phyloP scores from a whole-genome alignment of 2,329 filamentous ascomycete genomes.

The Sporothrix pallida region DNA sequence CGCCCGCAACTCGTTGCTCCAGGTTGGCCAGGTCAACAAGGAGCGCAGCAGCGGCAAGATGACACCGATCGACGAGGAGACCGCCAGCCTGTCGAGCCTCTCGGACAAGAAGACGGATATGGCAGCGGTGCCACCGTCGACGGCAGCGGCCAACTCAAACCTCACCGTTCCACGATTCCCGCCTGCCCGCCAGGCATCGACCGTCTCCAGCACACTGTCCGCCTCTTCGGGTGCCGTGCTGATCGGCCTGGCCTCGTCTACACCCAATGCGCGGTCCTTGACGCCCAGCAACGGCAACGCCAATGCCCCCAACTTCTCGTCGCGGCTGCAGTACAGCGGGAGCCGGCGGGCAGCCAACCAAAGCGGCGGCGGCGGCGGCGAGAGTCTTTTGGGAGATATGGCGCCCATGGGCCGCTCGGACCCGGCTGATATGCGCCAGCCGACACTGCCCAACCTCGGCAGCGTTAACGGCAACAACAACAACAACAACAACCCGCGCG shows the following conservation, averaged over 20 bases:
- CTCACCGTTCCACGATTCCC: constrained; percentile 15
- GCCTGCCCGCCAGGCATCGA: constrained; percentile 21
- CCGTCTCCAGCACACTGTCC: constrained; percentile 23
- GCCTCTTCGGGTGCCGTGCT: constrained; percentile 26
- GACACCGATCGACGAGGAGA: constrained; percentile 30
- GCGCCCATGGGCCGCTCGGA: constrained; percentile 27
- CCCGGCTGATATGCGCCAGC: background rate
- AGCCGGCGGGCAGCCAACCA: background rate
- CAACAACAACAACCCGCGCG: background rate
- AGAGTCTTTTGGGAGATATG: constrained; percentile 17
- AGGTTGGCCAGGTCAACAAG: constrained; percentile 57
- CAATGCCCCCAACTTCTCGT: constrained; percentile 9
- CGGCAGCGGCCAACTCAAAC: background rate
- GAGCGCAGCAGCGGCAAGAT: constrained; percentile 41
- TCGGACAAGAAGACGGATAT: constrained; percentile 4
- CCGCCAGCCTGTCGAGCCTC: background rate
- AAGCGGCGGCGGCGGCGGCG: background rate
- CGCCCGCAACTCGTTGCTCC: constrained; percentile 81
- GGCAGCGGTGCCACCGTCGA: background rate
- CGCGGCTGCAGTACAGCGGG: background rate
- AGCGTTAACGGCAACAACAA: background rate
- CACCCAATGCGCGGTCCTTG: constrained; percentile 4
- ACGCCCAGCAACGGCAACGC: constrained; percentile 1
- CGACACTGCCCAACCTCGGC: constrained; percentile 22
- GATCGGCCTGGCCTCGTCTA: constrained; percentile 28